Base-by-base conservation (phyloP, 345 rosid genomes). In the Dimocarpus longan region DNA sequence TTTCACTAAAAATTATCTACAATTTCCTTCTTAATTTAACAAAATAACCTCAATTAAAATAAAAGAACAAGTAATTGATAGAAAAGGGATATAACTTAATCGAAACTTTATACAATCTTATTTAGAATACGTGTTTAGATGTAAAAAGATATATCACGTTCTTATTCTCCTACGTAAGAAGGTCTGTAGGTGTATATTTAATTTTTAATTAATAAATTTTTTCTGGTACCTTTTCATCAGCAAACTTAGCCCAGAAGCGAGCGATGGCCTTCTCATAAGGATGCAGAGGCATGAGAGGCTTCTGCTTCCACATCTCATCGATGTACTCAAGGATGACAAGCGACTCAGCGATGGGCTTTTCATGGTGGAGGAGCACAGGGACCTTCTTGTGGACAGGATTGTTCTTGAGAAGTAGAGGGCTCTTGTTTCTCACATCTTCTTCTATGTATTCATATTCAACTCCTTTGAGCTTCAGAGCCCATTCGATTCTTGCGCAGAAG, bases 381-480 rank as follows among this genome's bases (percentile, higher is more conserved):
- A 76, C 75, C 80, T 85, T 82, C 85, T 82, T 82, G 79, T 82
- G 73, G 6, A 79, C 79, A 4, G 83, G 87, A 32, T 82, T 82
- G 42, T 28, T 73, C 8, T 80, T 75, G 57, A 82, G 77, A 65
- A 84, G 85, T 50, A 74, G 9, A n/a, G 77, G 75, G 26, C 87
- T 85, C 79, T 82, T 82, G 80, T 85, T 80, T 66, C 15, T 40
- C 3, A 77, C 15, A 73, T 82, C 83, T 54, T 85, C 88, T 26
- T 75, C 77, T 0, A 78, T 18, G 13, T 71, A 76, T 7, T 85
- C 84, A 52, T 79, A 81, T 13, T 76, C 68, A 12, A 80, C 74
- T 5, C 81, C 86, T 77, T 86, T 86, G 9, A 83, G 79, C 76
- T 70, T 74, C 28, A 83, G 60, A 3, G 86, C 88, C 85, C 86